These are phyloP conservation scores for Ailanthus altissimus DNA, from an alignment of 345 rosid genomes.

Conservation along the genomic window DNA sequence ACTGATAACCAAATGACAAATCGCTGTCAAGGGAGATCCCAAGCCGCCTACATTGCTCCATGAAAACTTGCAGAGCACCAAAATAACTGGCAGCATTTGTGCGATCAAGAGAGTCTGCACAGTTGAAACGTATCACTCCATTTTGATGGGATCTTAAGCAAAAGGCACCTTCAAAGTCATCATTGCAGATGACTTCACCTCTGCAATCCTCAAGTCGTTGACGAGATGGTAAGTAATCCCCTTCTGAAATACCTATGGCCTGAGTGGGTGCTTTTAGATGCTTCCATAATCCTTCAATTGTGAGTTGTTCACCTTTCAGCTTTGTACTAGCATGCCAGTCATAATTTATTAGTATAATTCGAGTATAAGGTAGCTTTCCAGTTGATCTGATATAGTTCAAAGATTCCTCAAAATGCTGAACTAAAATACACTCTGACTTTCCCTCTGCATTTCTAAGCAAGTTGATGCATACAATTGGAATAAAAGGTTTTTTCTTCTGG, in stretches of 20 bases:
- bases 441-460: conserved; percentile 88
- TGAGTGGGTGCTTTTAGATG: conserved; percentile 71
- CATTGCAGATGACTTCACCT: conserved; percentile 80
- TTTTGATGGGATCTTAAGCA: conserved; percentile 95
- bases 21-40: conserved; percentile 90
- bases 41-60: conserved; percentile 88
- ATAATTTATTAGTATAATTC: conserved; percentile 69
- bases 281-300: conserved; percentile 92
- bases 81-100: conserved; percentile 98
- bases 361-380: conserved; percentile 73
- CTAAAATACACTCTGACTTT: conserved; percentile 86
- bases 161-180: conserved; percentile 81
- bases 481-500: conserved; percentile 65
- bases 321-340: conserved; percentile 93
- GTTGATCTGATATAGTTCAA: conserved; percentile 65
- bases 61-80: conserved; percentile 92
- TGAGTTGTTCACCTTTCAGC: conserved; percentile 81
- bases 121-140: conserved; percentile 94
- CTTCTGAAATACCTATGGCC: conserved; percentile 80
- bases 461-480: conserved; percentile 86
- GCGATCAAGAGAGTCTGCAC: conserved; percentile 97
- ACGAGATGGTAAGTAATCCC: conserved; percentile 81
- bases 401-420: conserved; percentile 90
- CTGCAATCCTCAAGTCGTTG: conserved; percentile 83
- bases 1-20: conserved; percentile 57